A percentile compares a stretch with the other conserved stretches of the same genome.
Evolutionary conservation across 1,284 basidiomycete species (phyloP).

Genomic region (Farysia itapuensis): DNA sequence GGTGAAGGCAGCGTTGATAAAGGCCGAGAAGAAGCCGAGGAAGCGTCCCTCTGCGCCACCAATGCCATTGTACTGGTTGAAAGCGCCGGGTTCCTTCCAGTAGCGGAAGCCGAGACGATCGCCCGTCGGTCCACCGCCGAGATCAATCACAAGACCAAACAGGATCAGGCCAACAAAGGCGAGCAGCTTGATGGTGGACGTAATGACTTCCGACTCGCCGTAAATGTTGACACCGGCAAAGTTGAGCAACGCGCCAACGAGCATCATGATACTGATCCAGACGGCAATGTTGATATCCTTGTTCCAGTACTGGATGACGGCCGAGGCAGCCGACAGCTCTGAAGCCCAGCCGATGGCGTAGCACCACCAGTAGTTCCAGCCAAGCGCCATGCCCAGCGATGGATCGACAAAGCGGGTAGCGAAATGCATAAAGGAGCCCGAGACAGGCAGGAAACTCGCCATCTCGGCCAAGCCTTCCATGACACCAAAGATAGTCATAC

Average conservation of each 20-base stretch:
- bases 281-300: slow-evolving; percentile 41
- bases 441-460: slow-evolving; percentile 45
- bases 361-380: slow-evolving; percentile 53
- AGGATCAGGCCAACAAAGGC: slow-evolving; percentile 66
- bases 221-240: slow-evolving; percentile 49
- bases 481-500: slow-evolving; percentile 42
- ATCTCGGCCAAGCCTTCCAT: slow-evolving; percentile 55
- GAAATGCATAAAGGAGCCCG: slow-evolving; percentile 50
- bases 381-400: slow-evolving; percentile 70
- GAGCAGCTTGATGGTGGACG: slow-evolving; percentile 66
- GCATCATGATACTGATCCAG: slow-evolving; percentile 47
- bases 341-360: slow-evolving; percentile 51
- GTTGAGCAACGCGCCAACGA: slow-evolving; percentile 41
- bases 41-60: slow-evolving; percentile 67
- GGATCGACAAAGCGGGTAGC: slow-evolving; percentile 65
- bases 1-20: slow-evolving; percentile 72
- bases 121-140: slow-evolving; percentile 56
- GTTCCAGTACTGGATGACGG: slow-evolving; percentile 57
- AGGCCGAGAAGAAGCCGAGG: slow-evolving; percentile 59
- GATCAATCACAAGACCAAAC: slow-evolving; percentile 64
- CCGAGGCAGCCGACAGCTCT: slow-evolving; percentile 61
- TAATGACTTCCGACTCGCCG: slow-evolving; percentile 66
- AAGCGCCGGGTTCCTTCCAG: slow-evolving; percentile 61
- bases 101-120: slow-evolving; percentile 47
- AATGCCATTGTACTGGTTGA: slow-evolving; percentile 60